Conservation (phyloP, 2,329 filamentous ascomycete genomes). For the Penicillium hordei region DNA sequence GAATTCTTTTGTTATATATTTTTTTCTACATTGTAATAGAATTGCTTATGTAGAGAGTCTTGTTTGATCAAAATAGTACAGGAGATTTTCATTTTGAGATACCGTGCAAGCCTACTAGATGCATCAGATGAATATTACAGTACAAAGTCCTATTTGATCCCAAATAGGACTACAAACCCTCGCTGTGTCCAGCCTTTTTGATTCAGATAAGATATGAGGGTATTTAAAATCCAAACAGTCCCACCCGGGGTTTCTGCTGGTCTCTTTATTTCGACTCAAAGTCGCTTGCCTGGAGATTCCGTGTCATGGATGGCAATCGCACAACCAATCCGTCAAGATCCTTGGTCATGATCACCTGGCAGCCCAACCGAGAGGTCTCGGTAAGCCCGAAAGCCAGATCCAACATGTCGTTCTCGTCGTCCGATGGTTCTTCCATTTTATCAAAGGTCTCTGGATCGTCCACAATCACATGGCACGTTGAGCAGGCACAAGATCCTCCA, state of each 20-base stretch:
- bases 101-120: constrained; percentile 21
- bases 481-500: constrained; percentile 89
- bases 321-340: constrained; percentile 85
- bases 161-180: constrained; percentile 8
- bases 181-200: neutral
- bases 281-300: constrained; percentile 93
- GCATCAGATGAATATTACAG: constrained; percentile 29
- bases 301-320: constrained; percentile 85
- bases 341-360: constrained; percentile 88
- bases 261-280: constrained; percentile 58
- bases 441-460: constrained; percentile 71
- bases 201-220: neutral
- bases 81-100: constrained; percentile 30
- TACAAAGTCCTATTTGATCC: constrained; percentile 24
- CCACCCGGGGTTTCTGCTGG: constrained; percentile 5
- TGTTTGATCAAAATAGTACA: constrained; percentile 26
- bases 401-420: constrained; percentile 86
- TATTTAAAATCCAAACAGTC: constrained; percentile 1
- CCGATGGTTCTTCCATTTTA: constrained; percentile 72
- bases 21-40: constrained; percentile 21
- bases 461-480: constrained; percentile 89
- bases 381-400: constrained; percentile 87
- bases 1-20: constrained; percentile 21
- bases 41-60: constrained; percentile 23
- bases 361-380: constrained; percentile 80